Evolutionary conservation across 164 flowering plant genomes (phyloP), one percentile per base, ranked within the genome.

Genomic region (Cinnamomum micranthum): DNA sequence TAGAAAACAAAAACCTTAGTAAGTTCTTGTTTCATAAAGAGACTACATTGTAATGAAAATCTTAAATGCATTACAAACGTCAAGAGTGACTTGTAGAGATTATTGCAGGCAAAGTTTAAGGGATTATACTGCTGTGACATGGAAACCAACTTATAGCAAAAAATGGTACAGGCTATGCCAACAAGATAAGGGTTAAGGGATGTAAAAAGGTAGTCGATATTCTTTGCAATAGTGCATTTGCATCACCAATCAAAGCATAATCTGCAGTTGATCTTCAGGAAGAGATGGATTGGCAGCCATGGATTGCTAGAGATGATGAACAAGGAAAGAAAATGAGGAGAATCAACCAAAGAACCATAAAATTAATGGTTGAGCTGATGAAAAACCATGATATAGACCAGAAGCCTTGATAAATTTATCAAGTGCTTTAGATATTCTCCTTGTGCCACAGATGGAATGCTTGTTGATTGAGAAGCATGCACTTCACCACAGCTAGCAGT

Each of bases 401-500:
- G 97, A 95, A 75, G 90, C 99, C n/a, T 82, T 89, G 81, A 86
- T 90, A 55, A 91, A 91, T 71, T 72, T 93, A 74, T 89, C 97
- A 62, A 92, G 91, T 78, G 95, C 97, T 68, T 93, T 93, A 27
- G 98, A 93, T 80, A 88, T 95, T 70, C 97, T 95, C 74, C 87
- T 88, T 92, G 92, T 69, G 97, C 99, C 63, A 95, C 99, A 41
- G 99, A 95, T 84, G 99, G 99, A 68, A 86, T 95, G 90, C 96
- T 93, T 63, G 89, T 95, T 65, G 99, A 95, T 84, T 95, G 97
- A 78, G 97, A 95, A 85, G 97, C 97, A 76, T 93, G 99, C 84
- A 93, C 98, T 72, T 80, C 91, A 77, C 99, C 99, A n/a, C 99
- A 92, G 79, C 81, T 95, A 73, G 98, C 93, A 97, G 99, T 95